Conservation (phyloP, 1,284 basidiomycete species). For the Ganoderma boninense region DNA sequence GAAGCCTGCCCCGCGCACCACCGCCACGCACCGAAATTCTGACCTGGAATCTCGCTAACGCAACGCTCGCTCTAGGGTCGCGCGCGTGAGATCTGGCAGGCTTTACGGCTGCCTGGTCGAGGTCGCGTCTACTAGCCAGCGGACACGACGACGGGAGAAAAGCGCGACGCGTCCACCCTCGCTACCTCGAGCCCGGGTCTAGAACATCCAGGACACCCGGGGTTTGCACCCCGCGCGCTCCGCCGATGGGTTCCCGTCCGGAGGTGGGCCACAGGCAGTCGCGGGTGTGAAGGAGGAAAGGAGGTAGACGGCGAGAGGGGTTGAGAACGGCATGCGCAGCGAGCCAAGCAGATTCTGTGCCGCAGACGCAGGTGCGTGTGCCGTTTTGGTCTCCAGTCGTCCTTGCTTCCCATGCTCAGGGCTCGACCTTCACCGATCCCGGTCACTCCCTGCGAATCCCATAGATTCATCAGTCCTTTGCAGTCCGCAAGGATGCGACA, state of each 20-base stretch:
- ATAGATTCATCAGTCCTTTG: not conserved
- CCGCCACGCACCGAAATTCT: slow-evolving; percentile 13
- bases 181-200: too few relatives aligned
- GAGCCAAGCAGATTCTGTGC: not conserved
- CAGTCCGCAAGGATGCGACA: not conserved
- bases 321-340: not conserved
- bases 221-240: not conserved
- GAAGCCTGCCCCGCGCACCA: slow-evolving; percentile 7
- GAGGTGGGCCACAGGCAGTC: not conserved
- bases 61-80: not conserved
- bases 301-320: not conserved
- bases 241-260: not conserved
- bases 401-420: not conserved
- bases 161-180: not conserved
- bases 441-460: slow-evolving; percentile 1
- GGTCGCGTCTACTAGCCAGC: not conserved
- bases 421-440: not conserved
- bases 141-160: not conserved
- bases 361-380: not conserved
- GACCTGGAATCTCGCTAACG: slow-evolving; percentile 10
- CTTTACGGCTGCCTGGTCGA: not conserved
- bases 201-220: not conserved
- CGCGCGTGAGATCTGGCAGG: not conserved
- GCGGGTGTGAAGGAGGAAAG: not conserved
- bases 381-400: not conserved